phyloP scores from a whole-genome alignment of 129 eudicot species.

The Flaveria brownii region DNA sequence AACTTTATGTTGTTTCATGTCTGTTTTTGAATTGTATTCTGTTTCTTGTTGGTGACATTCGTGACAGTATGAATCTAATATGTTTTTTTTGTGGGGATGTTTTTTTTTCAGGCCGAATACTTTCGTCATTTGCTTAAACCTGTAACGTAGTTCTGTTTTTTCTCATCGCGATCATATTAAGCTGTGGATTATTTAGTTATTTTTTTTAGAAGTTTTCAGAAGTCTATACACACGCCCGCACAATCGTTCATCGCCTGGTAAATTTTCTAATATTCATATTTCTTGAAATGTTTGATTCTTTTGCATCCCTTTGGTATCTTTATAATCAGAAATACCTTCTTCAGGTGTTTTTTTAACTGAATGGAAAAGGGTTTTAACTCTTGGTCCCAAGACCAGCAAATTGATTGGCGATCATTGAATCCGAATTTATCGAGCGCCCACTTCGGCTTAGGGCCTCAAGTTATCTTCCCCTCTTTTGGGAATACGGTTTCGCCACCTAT shows the following conservation, averaged over 20 bases:
- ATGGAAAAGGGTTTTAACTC: constrained; percentile 69
- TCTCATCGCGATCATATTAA: constrained; percentile 41
- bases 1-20: constrained; percentile 25
- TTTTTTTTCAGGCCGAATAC: constrained; percentile 83
- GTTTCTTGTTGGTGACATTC: constrained; percentile 20
- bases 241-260: constrained; percentile 36
- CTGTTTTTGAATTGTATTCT: constrained; percentile 35
- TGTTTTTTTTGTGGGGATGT: constrained; percentile 10
- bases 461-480: constrained; percentile 35
- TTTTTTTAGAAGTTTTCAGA: constrained; percentile 44
- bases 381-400: constrained; percentile 54
- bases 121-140: constrained; percentile 93
- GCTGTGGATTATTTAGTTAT: constrained; percentile 58
- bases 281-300: constrained; percentile 9
- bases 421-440: constrained; percentile 40
- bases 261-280: constrained; percentile 6
- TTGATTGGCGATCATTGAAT: constrained; percentile 30
- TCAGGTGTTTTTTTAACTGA: constrained; percentile 50
- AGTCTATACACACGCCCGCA: constrained; percentile 27
- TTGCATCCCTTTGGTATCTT: constrained; percentile 20
- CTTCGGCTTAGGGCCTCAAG: constrained; percentile 36
- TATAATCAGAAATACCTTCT: neutral
- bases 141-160: constrained; percentile 74
- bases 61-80: constrained; percentile 41
- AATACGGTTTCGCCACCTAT: constrained; percentile 36